phyloP scores from a whole-genome alignment of 2,329 filamentous ascomycete genomes.

The Pezicula carpinea region DNA sequence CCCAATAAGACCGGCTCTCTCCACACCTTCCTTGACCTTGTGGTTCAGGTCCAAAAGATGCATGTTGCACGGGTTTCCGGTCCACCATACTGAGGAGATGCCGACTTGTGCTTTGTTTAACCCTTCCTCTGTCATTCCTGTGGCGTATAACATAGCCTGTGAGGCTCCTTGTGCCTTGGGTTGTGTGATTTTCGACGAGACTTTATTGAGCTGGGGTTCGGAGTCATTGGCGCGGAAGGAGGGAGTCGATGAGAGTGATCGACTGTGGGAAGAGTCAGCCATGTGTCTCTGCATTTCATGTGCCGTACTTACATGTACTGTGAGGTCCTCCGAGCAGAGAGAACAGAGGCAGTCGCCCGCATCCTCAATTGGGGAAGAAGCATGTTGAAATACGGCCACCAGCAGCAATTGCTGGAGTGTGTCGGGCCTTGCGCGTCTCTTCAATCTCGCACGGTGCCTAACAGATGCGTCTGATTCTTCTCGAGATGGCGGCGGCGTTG shows the following conservation, averaged over 20 bases:
- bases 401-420: background rate
- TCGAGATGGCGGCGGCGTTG: no score
- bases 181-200: slow-evolving; percentile 84
- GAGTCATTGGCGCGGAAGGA: slow-evolving; percentile 22
- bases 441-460: background rate
- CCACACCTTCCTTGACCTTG: slow-evolving; percentile 56
- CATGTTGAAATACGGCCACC: slow-evolving; percentile 3
- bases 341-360: slow-evolving; percentile 22
- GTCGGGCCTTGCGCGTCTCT: background rate
- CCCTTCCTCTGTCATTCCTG: slow-evolving; percentile 78
- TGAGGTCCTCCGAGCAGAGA: slow-evolving; percentile 22
- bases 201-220: slow-evolving; percentile 64
- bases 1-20: slow-evolving; percentile 75
- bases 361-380: slow-evolving; percentile 27
- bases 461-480: background rate
- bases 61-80: slow-evolving; percentile 99
- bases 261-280: slow-evolving; percentile 18
- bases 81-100: slow-evolving; percentile 97
- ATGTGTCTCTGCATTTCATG: background rate
- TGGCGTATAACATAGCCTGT: slow-evolving; percentile 98
- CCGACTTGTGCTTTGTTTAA: slow-evolving; percentile 97
- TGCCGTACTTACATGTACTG: slow-evolving; percentile 24
- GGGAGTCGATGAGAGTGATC: slow-evolving; percentile 25
- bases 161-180: slow-evolving; percentile 97
- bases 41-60: slow-evolving; percentile 76